Evolutionary conservation across 768 basidiomycete genomes (phyloP), one percentile per base, ranked within the genome.

Genomic region (Crassisporium funariophilum): DNA sequence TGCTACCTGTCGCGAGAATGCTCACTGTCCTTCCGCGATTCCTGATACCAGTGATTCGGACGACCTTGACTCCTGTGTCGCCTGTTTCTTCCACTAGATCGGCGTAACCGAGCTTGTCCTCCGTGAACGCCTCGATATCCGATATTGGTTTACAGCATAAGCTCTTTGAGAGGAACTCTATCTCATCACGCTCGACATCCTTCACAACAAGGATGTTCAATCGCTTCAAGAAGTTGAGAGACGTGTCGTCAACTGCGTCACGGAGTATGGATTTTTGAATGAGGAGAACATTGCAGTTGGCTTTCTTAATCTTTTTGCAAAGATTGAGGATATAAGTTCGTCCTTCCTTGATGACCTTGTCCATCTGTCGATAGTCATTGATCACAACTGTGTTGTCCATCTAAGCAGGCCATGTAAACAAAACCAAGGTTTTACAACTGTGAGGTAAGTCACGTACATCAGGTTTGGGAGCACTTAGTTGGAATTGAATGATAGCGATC

Each of bases 381-480:
- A 99, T 98, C 41, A 98, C 88, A 35, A 99, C 94, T 4, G 95
- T 98, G 75, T 99, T 98, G 70, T 99, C 97, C 95, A 99, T 99
- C 95, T 98, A 31, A 11, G 57, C 15, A 33, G 49, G 23, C 4
- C 22, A 50, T 4, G 52, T 56, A 53, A 51, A 62, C 39, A 25
- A 23, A 22, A 52, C 20, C 17, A 25, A 15, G 50, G 42, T 16
- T 25, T 9, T 41, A 22, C 44, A 35, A 36, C n/a, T 35, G 1
- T 16, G 10, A 44, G 16, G n/a, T 5, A 35, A 21, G 27, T 13
- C 24, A 69, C 89, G 51, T 65, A 95, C 95, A 61, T 99, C 97
- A 2, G 97, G 95, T 69, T 99, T 99, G 5, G 97, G 97, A 31
- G 93, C 90, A 55, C 88, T 92, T 41, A 99, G 81, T 67, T 98